Base-by-base conservation (phyloP, 371 early-diverging fungal genomes). In the Mucor racemosus region DNA sequence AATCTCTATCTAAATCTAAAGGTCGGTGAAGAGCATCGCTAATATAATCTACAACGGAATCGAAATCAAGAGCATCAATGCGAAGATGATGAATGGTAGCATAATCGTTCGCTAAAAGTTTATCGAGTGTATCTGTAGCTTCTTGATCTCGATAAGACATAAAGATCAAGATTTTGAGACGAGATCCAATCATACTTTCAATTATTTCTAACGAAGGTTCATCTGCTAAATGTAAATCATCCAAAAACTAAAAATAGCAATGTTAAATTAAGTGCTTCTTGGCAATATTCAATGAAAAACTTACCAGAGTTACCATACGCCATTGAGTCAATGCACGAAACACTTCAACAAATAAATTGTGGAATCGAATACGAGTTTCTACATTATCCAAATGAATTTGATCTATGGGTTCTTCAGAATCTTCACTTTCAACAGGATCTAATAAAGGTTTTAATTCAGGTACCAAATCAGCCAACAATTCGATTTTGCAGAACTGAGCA, bases 191-290 rank as follows among this genome's bases (percentile, higher is more conserved):
- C 55, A 82, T 68, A 42, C 76, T 72, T 40, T 76, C 70, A 8
- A 82, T 56, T 6, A 82, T 58, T 54, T 82, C 82, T 9, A 79
- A 26, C 7, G 82, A 82, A 1, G 80, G 76, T 7, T 82, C 78
- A 59, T 82, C 82, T 58, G 81, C 82, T 68, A 76, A 72, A 44
- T 82, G 82, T n/a, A 79, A 40, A 59, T 82, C 82, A 53, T 82
- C 82, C 44, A 82, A 41, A 60, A 82, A 82, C 75, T 80, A 64
- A 15, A 26, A 26, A 26, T 26, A 26, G 33, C 26, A 40, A 13
- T 50, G 3, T 26, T 26, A 26, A 26, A 26, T 26, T 3, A 26
- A 1, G 3, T 26, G 26, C 26, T 26, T 26, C 26, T 26, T 26
- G 1, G 26, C 3, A 42, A 26, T 7, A 64, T 2, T 48, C n/a